Conservation (phyloP, 2,329 filamentous ascomycete genomes). For the Clonostachys solani region DNA sequence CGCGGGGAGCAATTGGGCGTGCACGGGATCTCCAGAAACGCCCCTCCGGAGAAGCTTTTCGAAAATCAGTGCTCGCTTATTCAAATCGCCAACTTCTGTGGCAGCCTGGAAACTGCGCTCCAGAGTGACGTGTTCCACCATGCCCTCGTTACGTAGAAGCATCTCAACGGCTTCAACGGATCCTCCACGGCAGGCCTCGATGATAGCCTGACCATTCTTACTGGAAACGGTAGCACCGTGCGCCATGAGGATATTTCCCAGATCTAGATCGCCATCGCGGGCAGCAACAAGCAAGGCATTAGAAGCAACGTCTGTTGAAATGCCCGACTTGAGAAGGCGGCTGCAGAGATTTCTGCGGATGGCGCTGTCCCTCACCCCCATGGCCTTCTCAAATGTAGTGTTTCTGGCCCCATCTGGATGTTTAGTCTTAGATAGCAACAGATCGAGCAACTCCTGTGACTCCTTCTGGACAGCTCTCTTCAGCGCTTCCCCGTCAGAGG, state of each 20-base stretch:
- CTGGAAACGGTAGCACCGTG: conserved; percentile 47
- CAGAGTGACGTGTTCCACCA: conserved; percentile 35
- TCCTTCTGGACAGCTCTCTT: conserved; percentile 38
- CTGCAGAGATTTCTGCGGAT: conserved; percentile 37
- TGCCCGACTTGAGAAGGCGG: conserved; percentile 38
- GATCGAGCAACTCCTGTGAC: conserved; percentile 35
- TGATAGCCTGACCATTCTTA: conserved; percentile 46
- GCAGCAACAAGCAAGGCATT: conserved; percentile 46
- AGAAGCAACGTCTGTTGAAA: conserved; percentile 38
- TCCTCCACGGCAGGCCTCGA: conserved; percentile 49
- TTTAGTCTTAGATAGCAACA: conserved; percentile 30
- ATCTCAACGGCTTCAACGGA: conserved; percentile 43
- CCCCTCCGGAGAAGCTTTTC: conserved; percentile 44
- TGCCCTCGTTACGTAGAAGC: conserved; percentile 35
- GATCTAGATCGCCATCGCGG: conserved; percentile 44
- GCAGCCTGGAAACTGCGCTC: conserved; percentile 51
- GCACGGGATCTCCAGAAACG: conserved; percentile 43
- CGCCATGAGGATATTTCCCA: conserved; percentile 44
- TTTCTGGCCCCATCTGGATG: conserved; percentile 30
- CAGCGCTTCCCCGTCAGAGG: conserved; percentile 44
- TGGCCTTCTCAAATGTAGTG: conserved; percentile 34
- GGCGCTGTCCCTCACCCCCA: conserved; percentile 30
- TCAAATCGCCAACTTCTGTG: conserved; percentile 45
- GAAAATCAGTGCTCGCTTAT: conserved; percentile 43
- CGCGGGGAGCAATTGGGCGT: conserved; percentile 48